Base-by-base conservation (phyloP, 2,329 filamentous ascomycete genomes). In the Fusarium illudens region DNA sequence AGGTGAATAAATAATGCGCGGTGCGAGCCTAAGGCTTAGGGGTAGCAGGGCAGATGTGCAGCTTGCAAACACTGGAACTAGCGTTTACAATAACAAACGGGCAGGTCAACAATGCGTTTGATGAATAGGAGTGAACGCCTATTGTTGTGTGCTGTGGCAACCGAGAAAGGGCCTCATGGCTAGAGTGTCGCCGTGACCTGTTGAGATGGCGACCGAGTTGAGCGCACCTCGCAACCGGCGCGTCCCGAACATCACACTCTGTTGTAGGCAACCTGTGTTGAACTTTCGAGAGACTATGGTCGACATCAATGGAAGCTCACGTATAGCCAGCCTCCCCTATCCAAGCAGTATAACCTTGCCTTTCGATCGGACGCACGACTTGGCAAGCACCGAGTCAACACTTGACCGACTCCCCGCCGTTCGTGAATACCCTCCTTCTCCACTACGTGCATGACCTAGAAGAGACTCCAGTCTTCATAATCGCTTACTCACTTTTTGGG, bases 391-490 rank as follows among this genome's bases (percentile, higher is more conserved):
- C 6, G 27, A 37, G 7, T 49, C 20, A 50, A 20, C 6, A 59
- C 55, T 25, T 62, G 60, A 0, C 54, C 49, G 29, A 62, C 20
- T 13, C 55, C 60, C 19, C 48, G 49, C 6, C 54, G 60, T 6
- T 62, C 60, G 2, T 57, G 54, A 6, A 59, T 29, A 3, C 37
- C 60, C 12, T 48, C 27, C 19, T 34, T 20, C 12, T 52, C 33
- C 11, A 59, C 29, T 3, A 59, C 39, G 9, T 54, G n/a, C 25
- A 62, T 33, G 13, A 62, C 9, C 55, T 54, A 62, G 12, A 62
- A 62, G 6, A 54, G 12, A 29, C 36, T 34, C 48, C 49, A 59
- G 10, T 34, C 15, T 0, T 48, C 30, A 5, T 20, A 15, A 6
- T 37, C 25, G 2, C 15, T 6, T 8, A 17, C 10, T 32, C 32